Evolutionary conservation across 192 early-diverging fungal genomes (phyloP).

Genomic region (Phlyctochytrium bullatum): DNA sequence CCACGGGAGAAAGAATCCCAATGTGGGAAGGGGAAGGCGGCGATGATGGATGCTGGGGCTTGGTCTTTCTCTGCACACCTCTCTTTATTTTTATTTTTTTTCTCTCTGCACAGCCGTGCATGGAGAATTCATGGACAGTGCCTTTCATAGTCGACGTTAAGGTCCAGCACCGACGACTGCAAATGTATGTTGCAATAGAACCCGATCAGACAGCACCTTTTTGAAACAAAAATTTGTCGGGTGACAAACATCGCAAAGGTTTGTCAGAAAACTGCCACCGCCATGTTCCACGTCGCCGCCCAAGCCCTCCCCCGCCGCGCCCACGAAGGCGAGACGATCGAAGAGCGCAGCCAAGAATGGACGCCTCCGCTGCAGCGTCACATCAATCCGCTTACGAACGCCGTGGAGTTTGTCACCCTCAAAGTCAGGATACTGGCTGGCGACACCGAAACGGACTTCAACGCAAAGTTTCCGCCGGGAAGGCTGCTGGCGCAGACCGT

Average conservation of each 20-base stretch:
- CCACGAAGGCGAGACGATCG: conserved; percentile 4
- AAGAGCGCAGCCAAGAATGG: conserved; percentile 32
- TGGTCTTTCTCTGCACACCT: not conserved
- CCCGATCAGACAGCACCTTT: too few species aligned
- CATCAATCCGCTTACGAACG: conserved; percentile 34
- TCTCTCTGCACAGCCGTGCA: conserved; percentile 49
- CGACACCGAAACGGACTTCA: conserved; percentile 50
- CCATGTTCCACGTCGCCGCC: conserved; percentile 9
- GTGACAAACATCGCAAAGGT: too few species aligned
- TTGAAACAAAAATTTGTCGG: too few species aligned
- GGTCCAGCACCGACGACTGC: not conserved
- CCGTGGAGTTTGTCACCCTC: conserved; percentile 40
- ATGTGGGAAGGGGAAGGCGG: conserved; percentile 27
- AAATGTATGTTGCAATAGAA: not conserved
- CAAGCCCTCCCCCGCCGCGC: not conserved
- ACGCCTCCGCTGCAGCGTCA: conserved; percentile 46
- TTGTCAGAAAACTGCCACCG: too few species aligned
- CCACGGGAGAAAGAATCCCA: conserved; percentile 46
- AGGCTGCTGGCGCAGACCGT: conserved; percentile 28
- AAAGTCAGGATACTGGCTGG: conserved; percentile 50
- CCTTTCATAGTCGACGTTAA: not conserved
- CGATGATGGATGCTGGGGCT: not conserved
- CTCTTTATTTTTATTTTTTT: not conserved
- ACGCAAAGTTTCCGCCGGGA: conserved; percentile 40
- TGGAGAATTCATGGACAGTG: not conserved